A percentile compares a stretch with the other conserved stretches of the same genome.
These are phyloP conservation scores for Casuarina glauca DNA, from an alignment of 306 rosid genomes.

Conservation along the genomic window DNA sequence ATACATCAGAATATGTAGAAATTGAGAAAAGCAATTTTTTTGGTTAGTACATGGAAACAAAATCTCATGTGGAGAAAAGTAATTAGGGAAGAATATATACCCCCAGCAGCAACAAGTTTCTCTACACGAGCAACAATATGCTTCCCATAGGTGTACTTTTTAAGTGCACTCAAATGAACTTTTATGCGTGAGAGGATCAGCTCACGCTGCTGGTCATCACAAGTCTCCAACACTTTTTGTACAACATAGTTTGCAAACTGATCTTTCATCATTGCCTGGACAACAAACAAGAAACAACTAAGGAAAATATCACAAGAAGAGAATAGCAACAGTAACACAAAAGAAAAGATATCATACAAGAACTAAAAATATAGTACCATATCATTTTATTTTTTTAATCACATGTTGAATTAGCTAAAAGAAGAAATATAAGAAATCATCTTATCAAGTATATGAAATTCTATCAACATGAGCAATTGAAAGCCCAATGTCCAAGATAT, in stretches of 20 bases:
- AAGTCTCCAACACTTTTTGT: conserved; percentile 94
- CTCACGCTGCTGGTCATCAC: conserved; percentile 95
- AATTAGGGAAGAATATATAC: conserved; percentile 37
- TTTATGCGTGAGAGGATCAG: conserved; percentile 88
- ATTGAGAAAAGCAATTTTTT: background rate
- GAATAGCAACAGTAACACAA: background rate
- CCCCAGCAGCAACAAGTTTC: conserved; percentile 99
- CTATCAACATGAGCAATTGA: background rate
- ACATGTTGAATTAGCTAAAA: background rate
- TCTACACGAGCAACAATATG: conserved; percentile 96
- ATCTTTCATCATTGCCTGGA: conserved; percentile 94
- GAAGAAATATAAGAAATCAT: background rate
- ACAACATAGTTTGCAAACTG: conserved; percentile 96
- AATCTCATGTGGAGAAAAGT: background rate
- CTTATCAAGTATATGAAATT: background rate
- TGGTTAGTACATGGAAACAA: background rate
- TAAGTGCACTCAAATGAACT: conserved; percentile 94
- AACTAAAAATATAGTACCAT: background rate
- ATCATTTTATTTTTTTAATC: background rate
- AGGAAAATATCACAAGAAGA: background rate
- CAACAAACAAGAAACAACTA: background rate
- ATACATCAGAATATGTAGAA: background rate
- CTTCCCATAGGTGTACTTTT: conserved; percentile 93
- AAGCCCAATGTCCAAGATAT: background rate
- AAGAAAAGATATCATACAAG: background rate